Evolutionary conservation across 495 filamentous ascomycete species (phyloP), one percentile per base, ranked within the genome.

Genomic region (Baudoinia panamericana): DNA sequence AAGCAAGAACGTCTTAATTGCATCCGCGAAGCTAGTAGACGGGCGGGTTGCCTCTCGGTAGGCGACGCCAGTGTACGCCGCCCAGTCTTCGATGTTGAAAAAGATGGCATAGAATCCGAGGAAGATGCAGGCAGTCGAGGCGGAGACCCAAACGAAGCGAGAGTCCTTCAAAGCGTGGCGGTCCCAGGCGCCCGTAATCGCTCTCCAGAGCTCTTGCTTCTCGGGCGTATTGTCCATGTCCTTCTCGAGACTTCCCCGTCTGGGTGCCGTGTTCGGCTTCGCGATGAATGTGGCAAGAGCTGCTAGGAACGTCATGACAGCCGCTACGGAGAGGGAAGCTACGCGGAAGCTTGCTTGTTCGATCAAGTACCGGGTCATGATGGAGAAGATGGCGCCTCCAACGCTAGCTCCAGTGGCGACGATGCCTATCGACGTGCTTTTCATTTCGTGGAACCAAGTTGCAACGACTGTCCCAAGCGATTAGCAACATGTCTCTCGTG

Each of bases 41-140:
- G 34, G 35, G 29, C 45, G 41, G 13, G 41, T 23, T 7, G 40
- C 16, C 15, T 56, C 52, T 23, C 50, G 48, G 20, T 43, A 51
- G n/a, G 57, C 63, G 36, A 60, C 56, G 22, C 57, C 57, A 24
- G 46, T 39, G 23, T 38, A 33, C 19, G 61, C 48, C 7, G 64
- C 63, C 64, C 64, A 66, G 43, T 64, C 64, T 39, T 65, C 60
- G 19, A 68, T 44, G 39, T 61, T 64, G 53, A 66, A 66, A 41
- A 64, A 62, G 3, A 68, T 46, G 4, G 62, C 53, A 34, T 65
- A 65, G 48, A 64, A 66, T 17, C 64, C 64, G 21, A 64, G 47
- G 51, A 64, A 66, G 5, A 65, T 43, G 27, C 59, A 60, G 8
- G 52, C 52, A 24, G 63, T 53, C 3, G 56, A 43, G 12, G 50